Conservation (phyloP, 768 basidiomycete genomes). For the Hypsizygus marmoreus region DNA sequence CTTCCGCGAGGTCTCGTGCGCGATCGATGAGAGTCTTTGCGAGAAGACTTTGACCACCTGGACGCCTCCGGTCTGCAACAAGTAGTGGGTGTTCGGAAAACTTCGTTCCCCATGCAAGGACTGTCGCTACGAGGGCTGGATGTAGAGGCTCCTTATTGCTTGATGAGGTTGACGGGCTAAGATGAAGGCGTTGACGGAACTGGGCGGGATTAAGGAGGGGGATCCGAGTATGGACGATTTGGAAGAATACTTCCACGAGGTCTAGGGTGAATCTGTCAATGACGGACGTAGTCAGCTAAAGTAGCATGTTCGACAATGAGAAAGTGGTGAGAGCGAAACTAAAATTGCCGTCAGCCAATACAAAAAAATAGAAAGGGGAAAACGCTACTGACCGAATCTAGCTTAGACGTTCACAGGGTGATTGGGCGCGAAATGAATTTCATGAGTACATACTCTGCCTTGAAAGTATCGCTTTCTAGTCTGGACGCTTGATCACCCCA, state of each 20-base stretch:
- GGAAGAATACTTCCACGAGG: slow-evolving; percentile 93
- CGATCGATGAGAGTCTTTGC: slow-evolving; percentile 79
- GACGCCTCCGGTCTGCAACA: slow-evolving; percentile 72
- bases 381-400: slow-evolving; percentile 15
- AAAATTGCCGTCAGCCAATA: slow-evolving; percentile 21
- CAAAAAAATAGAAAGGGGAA: slow-evolving; percentile 23
- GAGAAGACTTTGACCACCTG: slow-evolving; percentile 71
- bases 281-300: slow-evolving; percentile 16
- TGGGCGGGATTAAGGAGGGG: slow-evolving; percentile 84
- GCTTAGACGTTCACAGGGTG: slow-evolving; percentile 29
- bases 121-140: slow-evolving; percentile 80
- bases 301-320: slow-evolving; percentile 14
- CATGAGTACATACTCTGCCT: slow-evolving; percentile 74
- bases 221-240: slow-evolving; percentile 86
- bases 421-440: slow-evolving; percentile 26
- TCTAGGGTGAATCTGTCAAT: slow-evolving; percentile 81
- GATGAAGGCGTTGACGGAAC: slow-evolving; percentile 72
- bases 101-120: slow-evolving; percentile 90
- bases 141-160: slow-evolving; percentile 51
- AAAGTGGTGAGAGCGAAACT: slow-evolving; percentile 11
- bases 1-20: slow-evolving; percentile 84
- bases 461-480: slow-evolving; percentile 71
- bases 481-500: slow-evolving; percentile 79
- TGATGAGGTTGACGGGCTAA: slow-evolving; percentile 35
- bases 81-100: slow-evolving; percentile 91